Evolutionary conservation across 306 rosid genomes (phyloP), one percentile per base, ranked within the genome.

Genomic region (Sindora glabra): DNA sequence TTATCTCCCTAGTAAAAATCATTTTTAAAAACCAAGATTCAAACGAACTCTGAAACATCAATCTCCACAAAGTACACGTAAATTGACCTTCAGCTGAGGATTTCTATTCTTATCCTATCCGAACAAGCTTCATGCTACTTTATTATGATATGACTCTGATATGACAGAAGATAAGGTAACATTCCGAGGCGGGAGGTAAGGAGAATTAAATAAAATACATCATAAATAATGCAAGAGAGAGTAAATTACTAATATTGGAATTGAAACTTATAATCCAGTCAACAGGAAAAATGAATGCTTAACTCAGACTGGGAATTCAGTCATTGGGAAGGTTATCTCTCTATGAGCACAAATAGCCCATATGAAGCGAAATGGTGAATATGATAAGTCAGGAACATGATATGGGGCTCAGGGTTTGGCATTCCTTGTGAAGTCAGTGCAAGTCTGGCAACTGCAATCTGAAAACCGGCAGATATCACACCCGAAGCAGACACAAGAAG

Each of bases 361-460:
- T 34, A 59, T 19, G 66, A 59, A 13, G 12, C 22, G n/a, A 10
- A 36, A 13, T 59, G 53, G 27, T 18, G 24, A 26, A 37, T 57
- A 33, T 47, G 39, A 25, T 6, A 52, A 62, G 21, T 40, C 10
- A n/a, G 27, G 10, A 49, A 25, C 23, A 44, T 23, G 44, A 48
- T 29, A 9, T 12, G 58, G 30, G 36, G 33, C 63, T 91, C 71
- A 77, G 51, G 76, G 63, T 73, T 74, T 85, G 14, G 84, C 95
- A 63, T 88, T 91, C 68, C 67, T 85, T 13, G 96, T 87, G 66
- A 91, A 91, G 85, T 88, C 96, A 22, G 86, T 78, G 73, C 98
- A 91, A 38, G 95, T 91, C 86, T 88, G 98, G 88, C 96, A 91
- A 77, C 81, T 77, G 84, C 96, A 91, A 72, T 91, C 96, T 8